Conservation (phyloP, 2,329 filamentous ascomycete species). For the Trichoderma breve region DNA sequence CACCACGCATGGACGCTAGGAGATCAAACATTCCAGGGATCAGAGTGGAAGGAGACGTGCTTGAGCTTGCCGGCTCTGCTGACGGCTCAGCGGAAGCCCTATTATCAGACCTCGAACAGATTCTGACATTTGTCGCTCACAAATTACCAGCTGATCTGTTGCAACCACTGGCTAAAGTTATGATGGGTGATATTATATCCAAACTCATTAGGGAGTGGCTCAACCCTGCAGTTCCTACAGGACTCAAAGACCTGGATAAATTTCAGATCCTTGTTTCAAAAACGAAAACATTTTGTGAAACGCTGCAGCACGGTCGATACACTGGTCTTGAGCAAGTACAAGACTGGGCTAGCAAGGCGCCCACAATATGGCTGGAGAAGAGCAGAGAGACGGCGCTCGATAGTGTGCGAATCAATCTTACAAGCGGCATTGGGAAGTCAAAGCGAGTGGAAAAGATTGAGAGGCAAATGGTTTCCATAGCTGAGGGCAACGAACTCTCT, state of each 20-base stretch:
- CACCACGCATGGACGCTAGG: constrained; percentile 53
- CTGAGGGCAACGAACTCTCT: constrained; percentile 63
- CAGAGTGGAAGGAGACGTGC: constrained; percentile 39
- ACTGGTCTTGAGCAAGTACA: constrained; percentile 60
- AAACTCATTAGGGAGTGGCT: constrained; percentile 74
- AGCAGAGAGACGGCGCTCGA: constrained; percentile 78
- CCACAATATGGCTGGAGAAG: constrained; percentile 81
- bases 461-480: constrained; percentile 70
- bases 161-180: constrained; percentile 60
- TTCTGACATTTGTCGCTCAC: constrained; percentile 52
- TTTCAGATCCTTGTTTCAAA: constrained; percentile 71
- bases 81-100: constrained; percentile 49
- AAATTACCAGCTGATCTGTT: constrained; percentile 55
- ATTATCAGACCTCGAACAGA: constrained; percentile 51
- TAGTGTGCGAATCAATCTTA: constrained; percentile 66
- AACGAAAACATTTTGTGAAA: constrained; percentile 62
- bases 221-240: constrained; percentile 70
- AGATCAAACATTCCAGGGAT: constrained; percentile 39
- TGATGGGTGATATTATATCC: constrained; percentile 68
- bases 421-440: constrained; percentile 62
- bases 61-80: constrained; percentile 44
- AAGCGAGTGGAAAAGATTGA: constrained; percentile 80
- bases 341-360: constrained; percentile 78
- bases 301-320: constrained; percentile 63
- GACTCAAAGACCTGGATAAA: constrained; percentile 64